phyloP scores from a whole-genome alignment of 768 basidiomycete genomes.

The Suillus luteus region DNA sequence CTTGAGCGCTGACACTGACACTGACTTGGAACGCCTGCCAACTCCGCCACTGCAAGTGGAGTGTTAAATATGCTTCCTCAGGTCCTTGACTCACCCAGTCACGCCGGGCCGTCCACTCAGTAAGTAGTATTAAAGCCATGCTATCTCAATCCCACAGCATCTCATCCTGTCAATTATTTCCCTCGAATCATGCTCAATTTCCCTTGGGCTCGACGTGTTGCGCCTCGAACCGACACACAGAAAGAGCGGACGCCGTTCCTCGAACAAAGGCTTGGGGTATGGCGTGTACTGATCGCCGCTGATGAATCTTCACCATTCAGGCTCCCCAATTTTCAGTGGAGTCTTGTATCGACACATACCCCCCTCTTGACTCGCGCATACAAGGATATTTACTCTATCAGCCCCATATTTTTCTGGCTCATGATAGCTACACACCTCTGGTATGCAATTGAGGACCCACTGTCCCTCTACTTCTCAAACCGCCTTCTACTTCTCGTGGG shows the following conservation, averaged over 20 bases:
- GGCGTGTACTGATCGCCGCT: conserved; percentile 26
- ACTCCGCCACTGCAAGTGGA: not conserved
- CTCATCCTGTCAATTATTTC: not conserved
- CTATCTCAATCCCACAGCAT: not conserved
- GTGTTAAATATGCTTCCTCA: not conserved
- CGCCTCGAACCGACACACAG: not conserved
- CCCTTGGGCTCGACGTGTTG: not conserved
- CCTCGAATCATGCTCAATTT: not conserved
- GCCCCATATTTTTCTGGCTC: conserved; percentile 21
- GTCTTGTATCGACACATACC: conserved; percentile 3
- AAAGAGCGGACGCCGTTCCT: conserved; percentile 3
- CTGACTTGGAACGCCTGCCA: not conserved
- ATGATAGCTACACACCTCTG: conserved; percentile 18
- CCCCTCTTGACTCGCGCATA: conserved; percentile 20
- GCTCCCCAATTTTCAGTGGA: conserved; percentile 15
- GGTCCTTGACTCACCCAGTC: not conserved
- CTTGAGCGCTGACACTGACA: no score
- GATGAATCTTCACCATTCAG: conserved; percentile 10
- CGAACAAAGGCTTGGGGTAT: conserved; percentile 25
- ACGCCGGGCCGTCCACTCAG: not conserved
- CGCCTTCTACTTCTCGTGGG: conserved; percentile 24
- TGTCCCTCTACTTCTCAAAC: conserved; percentile 28
- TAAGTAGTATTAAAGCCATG: not conserved
- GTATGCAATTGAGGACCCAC: conserved; percentile 21
- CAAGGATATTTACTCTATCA: conserved; percentile 26